These are phyloP conservation scores for Cystobasidium onofrii DNA, from an alignment of 768 basidiomycete species.

Conservation along the genomic window DNA sequence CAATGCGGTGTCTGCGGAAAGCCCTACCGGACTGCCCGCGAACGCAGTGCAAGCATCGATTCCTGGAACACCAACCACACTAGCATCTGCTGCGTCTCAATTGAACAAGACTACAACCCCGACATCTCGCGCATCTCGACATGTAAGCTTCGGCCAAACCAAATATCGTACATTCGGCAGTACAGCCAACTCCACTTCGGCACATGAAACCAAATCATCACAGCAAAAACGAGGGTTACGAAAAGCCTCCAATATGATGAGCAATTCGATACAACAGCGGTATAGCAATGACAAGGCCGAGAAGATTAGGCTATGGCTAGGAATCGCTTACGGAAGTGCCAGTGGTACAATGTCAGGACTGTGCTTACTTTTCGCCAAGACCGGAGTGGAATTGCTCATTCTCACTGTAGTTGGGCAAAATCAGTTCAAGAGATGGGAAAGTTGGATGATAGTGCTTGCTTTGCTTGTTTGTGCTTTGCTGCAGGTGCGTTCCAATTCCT, in stretches of 20 bases:
- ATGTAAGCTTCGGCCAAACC: constrained; percentile 22
- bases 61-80: neutral
- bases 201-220: neutral
- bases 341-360: constrained; percentile 85
- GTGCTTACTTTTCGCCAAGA: constrained; percentile 88
- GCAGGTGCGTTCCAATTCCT: constrained; percentile 49
- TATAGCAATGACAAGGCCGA: constrained; percentile 24
- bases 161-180: constrained; percentile 7
- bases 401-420: constrained; percentile 66
- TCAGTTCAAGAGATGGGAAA: constrained; percentile 51
- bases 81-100: neutral
- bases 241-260: neutral
- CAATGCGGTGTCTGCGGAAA: too few species aligned
- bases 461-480: constrained; percentile 66
- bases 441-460: constrained; percentile 67
- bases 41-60: neutral
- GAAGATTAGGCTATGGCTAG: constrained; percentile 58
- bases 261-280: constrained; percentile 2
- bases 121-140: neutral
- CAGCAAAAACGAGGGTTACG: neutral
- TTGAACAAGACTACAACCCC: neutral
- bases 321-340: constrained; percentile 75
- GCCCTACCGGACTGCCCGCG: neutral
- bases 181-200: neutral
- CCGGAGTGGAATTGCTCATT: constrained; percentile 77